phyloP scores from a whole-genome alignment of 1,284 basidiomycete genomes.

The Ganoderma boninense region DNA sequence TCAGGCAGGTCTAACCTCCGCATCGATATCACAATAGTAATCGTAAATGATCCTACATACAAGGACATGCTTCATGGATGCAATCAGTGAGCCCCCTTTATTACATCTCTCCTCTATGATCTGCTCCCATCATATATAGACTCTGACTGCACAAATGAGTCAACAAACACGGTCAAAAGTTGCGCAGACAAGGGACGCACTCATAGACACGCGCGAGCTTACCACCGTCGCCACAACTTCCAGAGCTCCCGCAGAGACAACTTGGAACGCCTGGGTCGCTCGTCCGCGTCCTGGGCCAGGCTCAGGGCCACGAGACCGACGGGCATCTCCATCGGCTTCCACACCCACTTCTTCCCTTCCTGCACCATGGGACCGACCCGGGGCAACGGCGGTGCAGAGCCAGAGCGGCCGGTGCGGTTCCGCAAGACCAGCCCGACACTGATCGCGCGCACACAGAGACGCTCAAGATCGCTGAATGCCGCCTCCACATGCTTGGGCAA shows the following conservation, averaged over 20 bases:
- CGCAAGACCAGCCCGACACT: background rate
- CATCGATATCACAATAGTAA: too few relatives aligned
- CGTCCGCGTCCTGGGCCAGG: background rate
- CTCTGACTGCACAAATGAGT: background rate
- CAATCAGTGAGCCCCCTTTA: too few relatives aligned
- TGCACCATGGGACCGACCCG: background rate
- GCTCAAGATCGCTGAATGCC: background rate
- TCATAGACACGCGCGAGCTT: background rate
- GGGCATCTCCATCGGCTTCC: background rate
- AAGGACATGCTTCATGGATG: background rate
- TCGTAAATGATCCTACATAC: too few relatives aligned
- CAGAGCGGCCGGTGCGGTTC: too few relatives aligned
- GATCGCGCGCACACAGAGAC: background rate
- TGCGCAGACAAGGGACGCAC: background rate
- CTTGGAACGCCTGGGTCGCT: background rate
- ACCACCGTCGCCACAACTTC: background rate
- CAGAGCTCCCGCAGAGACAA: background rate
- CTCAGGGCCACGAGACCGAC: background rate
- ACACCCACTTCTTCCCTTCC: slow-evolving; percentile 1
- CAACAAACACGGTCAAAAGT: background rate
- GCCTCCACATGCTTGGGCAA: background rate
- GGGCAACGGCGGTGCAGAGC: background rate
- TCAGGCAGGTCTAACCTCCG: too few relatives aligned
- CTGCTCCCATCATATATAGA: background rate
- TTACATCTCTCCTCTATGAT: too few relatives aligned